Percentiles rank a stretch among this genome's conserved stretches.
Evolutionary conservation across 2,329 filamentous ascomycete species (phyloP).

Genomic region (Cytospora piceae): DNA sequence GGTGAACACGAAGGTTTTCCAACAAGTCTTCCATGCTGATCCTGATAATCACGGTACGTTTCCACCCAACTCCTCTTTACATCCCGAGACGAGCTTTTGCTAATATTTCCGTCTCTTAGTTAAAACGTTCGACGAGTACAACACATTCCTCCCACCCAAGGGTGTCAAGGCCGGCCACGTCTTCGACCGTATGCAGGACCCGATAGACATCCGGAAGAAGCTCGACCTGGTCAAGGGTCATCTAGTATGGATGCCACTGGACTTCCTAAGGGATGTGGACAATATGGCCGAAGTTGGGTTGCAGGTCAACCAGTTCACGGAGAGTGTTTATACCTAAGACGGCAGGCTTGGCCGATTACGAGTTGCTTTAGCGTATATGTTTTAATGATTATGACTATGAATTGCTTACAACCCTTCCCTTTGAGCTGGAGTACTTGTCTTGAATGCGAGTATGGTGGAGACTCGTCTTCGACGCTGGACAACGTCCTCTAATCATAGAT

Average conservation of each 20-base stretch:
- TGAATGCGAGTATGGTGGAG: no score
- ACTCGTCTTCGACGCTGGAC: no score
- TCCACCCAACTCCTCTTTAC: background rate
- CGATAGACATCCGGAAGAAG: slow-evolving; percentile 72
- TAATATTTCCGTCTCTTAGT: slow-evolving; percentile 49
- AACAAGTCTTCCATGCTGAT: slow-evolving; percentile 84
- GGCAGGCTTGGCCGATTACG: background rate
- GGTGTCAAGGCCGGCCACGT: slow-evolving; percentile 83
- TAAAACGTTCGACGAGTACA: slow-evolving; percentile 88
- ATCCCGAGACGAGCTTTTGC: background rate
- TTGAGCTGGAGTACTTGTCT: no score
- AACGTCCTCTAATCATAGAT: no score
- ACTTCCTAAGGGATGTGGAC: slow-evolving; percentile 75
- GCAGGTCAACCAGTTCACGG: slow-evolving; percentile 83
- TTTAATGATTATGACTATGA: slow-evolving; percentile 15
- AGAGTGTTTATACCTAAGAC: slow-evolving; percentile 79
- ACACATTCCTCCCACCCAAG: slow-evolving; percentile 72
- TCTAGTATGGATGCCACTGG: slow-evolving; percentile 92
- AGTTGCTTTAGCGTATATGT: background rate
- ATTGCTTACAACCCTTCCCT: background rate
- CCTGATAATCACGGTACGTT: slow-evolving; percentile 78
- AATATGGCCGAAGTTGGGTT: slow-evolving; percentile 89
- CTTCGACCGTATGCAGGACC: slow-evolving; percentile 77
- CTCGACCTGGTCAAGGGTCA: slow-evolving; percentile 83
- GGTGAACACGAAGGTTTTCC: slow-evolving; percentile 73